Evolutionary conservation across 1,284 basidiomycete genomes (phyloP).

Genomic region (Kwoniella shivajii): DNA sequence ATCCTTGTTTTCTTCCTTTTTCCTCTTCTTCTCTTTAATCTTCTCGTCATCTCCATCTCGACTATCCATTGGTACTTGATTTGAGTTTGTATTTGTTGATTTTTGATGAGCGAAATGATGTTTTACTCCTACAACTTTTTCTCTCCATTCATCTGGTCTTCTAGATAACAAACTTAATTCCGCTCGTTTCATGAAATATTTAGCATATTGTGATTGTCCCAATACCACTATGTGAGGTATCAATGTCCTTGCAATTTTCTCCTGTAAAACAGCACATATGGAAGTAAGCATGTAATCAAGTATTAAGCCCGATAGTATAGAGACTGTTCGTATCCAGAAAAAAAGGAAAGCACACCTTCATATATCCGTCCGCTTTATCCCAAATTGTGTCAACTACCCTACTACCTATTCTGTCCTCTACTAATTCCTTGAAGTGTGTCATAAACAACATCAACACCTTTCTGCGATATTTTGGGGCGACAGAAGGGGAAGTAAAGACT

Average conservation of each 20-base stretch:
- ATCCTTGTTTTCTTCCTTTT: slow-evolving; percentile 31
- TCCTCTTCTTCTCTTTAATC: slow-evolving; percentile 28
- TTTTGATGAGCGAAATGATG: slow-evolving; percentile 53
- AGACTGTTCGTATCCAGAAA: too few species aligned
- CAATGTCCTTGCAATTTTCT: slow-evolving; percentile 83
- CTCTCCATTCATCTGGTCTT: slow-evolving; percentile 79
- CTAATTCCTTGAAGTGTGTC: slow-evolving; percentile 73
- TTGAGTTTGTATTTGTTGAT: neutral
- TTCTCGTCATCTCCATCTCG: neutral
- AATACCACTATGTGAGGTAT: slow-evolving; percentile 70
- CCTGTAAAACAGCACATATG: slow-evolving; percentile 63
- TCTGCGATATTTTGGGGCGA: slow-evolving; percentile 68
- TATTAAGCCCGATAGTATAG: too few species aligned
- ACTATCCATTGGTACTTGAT: slow-evolving; percentile 3
- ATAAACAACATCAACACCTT: slow-evolving; percentile 72
- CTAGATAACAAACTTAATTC: slow-evolving; percentile 76
- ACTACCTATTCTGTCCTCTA: slow-evolving; percentile 84
- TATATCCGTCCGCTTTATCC: slow-evolving; percentile 81
- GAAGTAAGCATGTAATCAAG: too few species aligned
- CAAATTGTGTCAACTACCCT: slow-evolving; percentile 84
- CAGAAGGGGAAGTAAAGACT: slow-evolving; percentile 68
- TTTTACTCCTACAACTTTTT: slow-evolving; percentile 55
- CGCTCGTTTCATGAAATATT: slow-evolving; percentile 78
- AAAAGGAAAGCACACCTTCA: slow-evolving; percentile 65
- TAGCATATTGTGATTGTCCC: slow-evolving; percentile 76